These are phyloP conservation scores for Talaromyces islandicus DNA, from an alignment of 2,329 filamentous ascomycete species.

Conservation along the genomic window DNA sequence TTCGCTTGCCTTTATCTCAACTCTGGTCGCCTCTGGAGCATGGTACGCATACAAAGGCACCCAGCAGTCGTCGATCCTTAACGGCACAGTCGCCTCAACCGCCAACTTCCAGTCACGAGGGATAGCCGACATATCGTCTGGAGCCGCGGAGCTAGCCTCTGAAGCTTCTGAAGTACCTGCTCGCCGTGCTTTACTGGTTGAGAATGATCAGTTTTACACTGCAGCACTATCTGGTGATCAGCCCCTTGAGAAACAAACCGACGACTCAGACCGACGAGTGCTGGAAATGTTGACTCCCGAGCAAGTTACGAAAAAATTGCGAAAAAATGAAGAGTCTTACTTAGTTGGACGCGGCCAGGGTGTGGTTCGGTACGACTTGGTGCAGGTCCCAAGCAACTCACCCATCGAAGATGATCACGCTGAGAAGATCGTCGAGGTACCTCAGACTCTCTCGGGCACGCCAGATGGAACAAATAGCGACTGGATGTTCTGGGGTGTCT, in stretches of 20 bases:
- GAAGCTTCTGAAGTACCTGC: conserved; percentile 49
- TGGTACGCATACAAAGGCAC: conserved; percentile 45
- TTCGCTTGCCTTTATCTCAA: conserved; percentile 43
- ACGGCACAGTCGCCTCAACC: conserved; percentile 16
- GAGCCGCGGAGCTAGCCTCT: conserved; percentile 14
- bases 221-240: conserved; percentile 78
- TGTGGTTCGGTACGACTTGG: conserved; percentile 89
- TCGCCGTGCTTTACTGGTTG: conserved; percentile 70
- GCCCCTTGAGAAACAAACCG: conserved; percentile 80
- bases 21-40: conserved; percentile 42
- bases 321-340: conserved; percentile 87
- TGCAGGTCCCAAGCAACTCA: conserved; percentile 91
- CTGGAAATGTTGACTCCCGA: conserved; percentile 96
- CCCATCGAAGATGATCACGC: conserved; percentile 98
- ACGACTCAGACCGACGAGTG: conserved; percentile 76
- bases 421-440: conserved; percentile 94
- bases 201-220: conserved; percentile 84
- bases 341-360: conserved; percentile 82
- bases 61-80: conserved; percentile 20
- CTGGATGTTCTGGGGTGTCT: conserved; percentile 99
- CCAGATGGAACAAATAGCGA: conserved; percentile 62
- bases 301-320: conserved; percentile 82
- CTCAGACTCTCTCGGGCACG: conserved; percentile 52
- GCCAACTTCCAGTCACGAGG: conserved; percentile 18
- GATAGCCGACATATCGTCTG: conserved; percentile 20